A percentile compares a stretch with the other conserved stretches of the same genome.
These are phyloP conservation scores for Fagopyrum tataricum DNA, from an alignment of 148 eudicot genomes.

Conservation along the genomic window DNA sequence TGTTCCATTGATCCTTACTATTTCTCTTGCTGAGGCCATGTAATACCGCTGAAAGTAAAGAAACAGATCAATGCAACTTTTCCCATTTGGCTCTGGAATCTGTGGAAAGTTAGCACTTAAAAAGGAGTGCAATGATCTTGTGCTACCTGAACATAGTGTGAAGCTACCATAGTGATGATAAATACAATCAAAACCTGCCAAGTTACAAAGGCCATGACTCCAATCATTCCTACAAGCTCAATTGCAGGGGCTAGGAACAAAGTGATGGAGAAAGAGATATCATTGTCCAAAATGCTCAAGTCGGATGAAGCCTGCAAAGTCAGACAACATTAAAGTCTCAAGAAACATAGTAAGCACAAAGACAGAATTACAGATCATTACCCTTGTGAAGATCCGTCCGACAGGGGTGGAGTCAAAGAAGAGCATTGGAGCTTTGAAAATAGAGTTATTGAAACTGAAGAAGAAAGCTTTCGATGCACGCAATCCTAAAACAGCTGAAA, in stretches of 20 bases:
- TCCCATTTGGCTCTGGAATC: not conserved
- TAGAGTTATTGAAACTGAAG: too few species aligned
- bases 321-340: too few species aligned
- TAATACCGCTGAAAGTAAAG: conserved; percentile 36
- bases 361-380: too few species aligned
- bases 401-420: too few species aligned
- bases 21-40: conserved; percentile 56
- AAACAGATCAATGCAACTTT: not conserved
- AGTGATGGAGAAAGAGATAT: conserved; percentile 34
- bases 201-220: conserved; percentile 48
- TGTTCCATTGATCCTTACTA: conserved; percentile 64
- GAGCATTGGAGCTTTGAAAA: too few species aligned
- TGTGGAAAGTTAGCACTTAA: not conserved
- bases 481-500: too few species aligned
- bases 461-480: too few species aligned
- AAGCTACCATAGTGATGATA: conserved; percentile 30
- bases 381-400: too few species aligned
- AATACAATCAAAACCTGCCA: conserved; percentile 69
- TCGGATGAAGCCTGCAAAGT: conserved; percentile 57
- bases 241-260: conserved; percentile 26
- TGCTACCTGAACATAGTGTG: conserved; percentile 51
- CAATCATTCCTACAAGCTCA: conserved; percentile 35
- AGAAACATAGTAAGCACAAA: too few species aligned
- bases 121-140: not conserved
- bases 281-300: conserved; percentile 48